A percentile compares a stretch with the other conserved stretches of the same genome.
Evolutionary conservation across 2,329 filamentous ascomycete genomes (phyloP).

Genomic region (Scleromitrula shiraiana): DNA sequence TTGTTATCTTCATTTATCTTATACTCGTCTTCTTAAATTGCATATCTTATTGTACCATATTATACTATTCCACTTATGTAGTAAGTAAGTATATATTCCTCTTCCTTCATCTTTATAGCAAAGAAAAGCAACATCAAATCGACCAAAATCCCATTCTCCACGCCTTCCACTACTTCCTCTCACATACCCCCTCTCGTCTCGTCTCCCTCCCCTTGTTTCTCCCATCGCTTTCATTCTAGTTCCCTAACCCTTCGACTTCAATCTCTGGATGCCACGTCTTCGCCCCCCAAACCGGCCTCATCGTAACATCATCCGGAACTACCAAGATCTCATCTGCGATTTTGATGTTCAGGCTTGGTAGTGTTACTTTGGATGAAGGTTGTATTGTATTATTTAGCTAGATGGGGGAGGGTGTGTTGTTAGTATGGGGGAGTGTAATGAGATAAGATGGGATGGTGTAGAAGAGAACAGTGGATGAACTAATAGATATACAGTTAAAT

Average conservation of each 20-base stretch:
- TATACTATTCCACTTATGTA: too few species aligned
- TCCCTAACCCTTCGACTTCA: background rate
- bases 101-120: too few species aligned
- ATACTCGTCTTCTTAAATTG: too few species aligned
- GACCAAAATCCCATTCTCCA: background rate
- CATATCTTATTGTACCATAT: too few species aligned
- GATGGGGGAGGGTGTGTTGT: too few species aligned
- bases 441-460: too few species aligned
- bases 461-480: too few species aligned
- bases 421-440: too few species aligned
- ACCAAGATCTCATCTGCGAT: constrained; percentile 20
- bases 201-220: background rate
- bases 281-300: constrained; percentile 19
- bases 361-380: background rate
- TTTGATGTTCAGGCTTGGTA: constrained; percentile 16
- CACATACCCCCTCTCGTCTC: background rate
- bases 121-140: too few species aligned
- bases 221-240: background rate
- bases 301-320: constrained; percentile 11
- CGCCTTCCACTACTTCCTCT: background rate
- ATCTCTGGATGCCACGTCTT: constrained; percentile 19
- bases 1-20: too few species aligned
- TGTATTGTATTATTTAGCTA: constrained; percentile 4
- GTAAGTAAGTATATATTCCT: too few species aligned
- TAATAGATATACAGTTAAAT: too few species aligned